Conservation (phyloP, 2,329 filamentous ascomycete genomes). For the Sphaerulina populicola region DNA sequence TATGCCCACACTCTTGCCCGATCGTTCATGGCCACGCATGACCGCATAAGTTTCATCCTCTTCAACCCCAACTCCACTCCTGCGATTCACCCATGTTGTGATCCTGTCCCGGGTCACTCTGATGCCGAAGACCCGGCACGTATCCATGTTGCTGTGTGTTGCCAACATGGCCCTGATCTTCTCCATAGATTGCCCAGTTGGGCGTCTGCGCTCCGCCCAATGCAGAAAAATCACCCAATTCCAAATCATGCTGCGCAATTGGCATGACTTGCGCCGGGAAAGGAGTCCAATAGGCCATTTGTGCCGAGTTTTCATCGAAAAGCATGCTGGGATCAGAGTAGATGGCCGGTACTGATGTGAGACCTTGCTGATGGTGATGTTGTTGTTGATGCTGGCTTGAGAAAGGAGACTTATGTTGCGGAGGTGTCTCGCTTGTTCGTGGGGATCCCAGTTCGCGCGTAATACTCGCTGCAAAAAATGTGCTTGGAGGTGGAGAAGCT, state of each 20-base stretch:
- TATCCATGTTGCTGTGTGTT: not conserved
- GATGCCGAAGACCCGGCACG: constrained; percentile 4
- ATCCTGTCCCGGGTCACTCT: constrained; percentile 15
- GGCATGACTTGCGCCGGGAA: constrained; percentile 36
- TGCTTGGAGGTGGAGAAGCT: constrained; percentile 22
- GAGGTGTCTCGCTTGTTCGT: constrained; percentile 5
- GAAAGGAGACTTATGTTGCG: constrained; percentile 21
- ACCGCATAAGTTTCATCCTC: not conserved
- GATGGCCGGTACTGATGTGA: constrained; percentile 24
- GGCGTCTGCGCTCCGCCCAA: constrained; percentile 13
- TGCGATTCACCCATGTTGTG: constrained; percentile 18
- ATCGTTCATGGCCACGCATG: not conserved
- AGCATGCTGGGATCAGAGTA: constrained; percentile 22
- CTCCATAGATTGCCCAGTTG: constrained; percentile 1
- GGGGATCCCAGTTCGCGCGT: constrained; percentile 20
- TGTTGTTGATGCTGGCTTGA: constrained; percentile 16
- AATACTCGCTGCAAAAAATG: constrained; percentile 29
- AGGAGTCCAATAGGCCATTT: constrained; percentile 34
- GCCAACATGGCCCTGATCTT: not conserved
- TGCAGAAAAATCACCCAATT: constrained; percentile 14
- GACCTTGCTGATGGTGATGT: constrained; percentile 1
- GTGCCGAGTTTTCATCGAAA: constrained; percentile 18
- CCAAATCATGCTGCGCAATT: constrained; percentile 14
- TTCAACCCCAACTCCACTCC: constrained; percentile 20
- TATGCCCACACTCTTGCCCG: too few species aligned